Evolutionary conservation across 2,329 filamentous ascomycete genomes (phyloP).

Genomic region (Phaeoacremonium minimum): DNA sequence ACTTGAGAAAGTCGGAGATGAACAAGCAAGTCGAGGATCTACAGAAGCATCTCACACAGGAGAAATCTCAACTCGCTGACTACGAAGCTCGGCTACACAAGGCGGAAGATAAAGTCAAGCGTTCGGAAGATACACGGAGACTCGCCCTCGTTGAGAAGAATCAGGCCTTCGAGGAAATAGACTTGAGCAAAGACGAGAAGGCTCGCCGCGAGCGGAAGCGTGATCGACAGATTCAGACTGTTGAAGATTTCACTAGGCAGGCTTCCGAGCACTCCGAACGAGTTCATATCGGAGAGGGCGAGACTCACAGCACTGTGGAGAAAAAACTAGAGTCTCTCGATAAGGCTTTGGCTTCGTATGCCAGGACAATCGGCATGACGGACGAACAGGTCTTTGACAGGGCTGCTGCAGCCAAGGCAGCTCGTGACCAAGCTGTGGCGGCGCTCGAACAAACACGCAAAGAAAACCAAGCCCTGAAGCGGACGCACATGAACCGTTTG

Average conservation of each 20-base stretch:
- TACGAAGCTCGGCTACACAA: constrained; percentile 49
- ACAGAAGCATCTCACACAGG: constrained; percentile 27
- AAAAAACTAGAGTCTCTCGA: constrained; percentile 48
- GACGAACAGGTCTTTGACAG: constrained; percentile 60
- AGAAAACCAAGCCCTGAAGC: constrained; percentile 39
- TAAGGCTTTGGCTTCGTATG: constrained; percentile 51
- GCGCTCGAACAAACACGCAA: constrained; percentile 38
- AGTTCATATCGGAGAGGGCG: constrained; percentile 58
- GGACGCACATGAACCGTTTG: constrained; percentile 65
- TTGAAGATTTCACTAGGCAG: constrained; percentile 49
- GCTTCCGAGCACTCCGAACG: constrained; percentile 52
- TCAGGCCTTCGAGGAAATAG: constrained; percentile 45
- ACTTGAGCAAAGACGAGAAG: constrained; percentile 41
- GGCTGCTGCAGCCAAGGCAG: constrained; percentile 30
- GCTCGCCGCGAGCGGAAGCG: constrained; percentile 39
- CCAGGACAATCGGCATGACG: constrained; percentile 55
- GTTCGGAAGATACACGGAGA: constrained; percentile 41
- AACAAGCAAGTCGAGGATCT: constrained; percentile 35
- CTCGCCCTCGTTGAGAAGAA: constrained; percentile 61
- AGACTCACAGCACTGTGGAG: constrained; percentile 55
- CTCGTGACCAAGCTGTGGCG: constrained; percentile 34
- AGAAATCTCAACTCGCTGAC: constrained; percentile 26
- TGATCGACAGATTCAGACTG: constrained; percentile 38
- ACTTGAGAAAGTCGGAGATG: constrained; percentile 42
- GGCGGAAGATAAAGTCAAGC: constrained; percentile 47